Evolutionary conservation across 345 rosid species (phyloP).

Genomic region (Gossypium sturtianum): DNA sequence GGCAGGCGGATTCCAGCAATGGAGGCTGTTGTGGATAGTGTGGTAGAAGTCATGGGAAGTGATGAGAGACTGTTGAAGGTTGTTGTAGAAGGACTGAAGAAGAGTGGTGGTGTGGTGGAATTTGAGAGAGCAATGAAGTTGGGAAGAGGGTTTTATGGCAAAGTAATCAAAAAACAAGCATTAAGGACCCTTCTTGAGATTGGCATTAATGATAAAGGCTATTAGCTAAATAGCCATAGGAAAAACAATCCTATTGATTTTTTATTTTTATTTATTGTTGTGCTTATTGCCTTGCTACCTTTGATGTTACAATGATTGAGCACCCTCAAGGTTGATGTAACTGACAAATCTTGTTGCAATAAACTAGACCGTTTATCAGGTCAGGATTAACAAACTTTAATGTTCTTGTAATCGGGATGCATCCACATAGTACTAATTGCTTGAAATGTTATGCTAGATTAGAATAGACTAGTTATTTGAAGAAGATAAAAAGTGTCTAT

Average conservation of each 20-base stretch:
- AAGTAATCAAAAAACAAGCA: slow-evolving; percentile 67
- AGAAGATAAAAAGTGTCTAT: no score
- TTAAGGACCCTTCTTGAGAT: slow-evolving; percentile 51
- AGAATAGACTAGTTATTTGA: no score
- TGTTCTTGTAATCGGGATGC: not conserved
- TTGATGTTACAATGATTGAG: not conserved
- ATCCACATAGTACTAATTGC: no score
- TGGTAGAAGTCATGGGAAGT: slow-evolving; percentile 51
- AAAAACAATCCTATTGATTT: not conserved
- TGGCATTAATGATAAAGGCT: slow-evolving; percentile 13
- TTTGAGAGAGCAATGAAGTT: slow-evolving; percentile 47
- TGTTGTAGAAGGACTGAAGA: slow-evolving; percentile 38
- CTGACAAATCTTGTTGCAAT: slow-evolving; percentile 1
- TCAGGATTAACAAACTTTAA: not conserved
- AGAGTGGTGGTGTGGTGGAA: slow-evolving; percentile 27
- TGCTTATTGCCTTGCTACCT: not conserved
- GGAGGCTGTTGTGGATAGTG: slow-evolving; percentile 60
- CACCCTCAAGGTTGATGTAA: slow-evolving; percentile 1
- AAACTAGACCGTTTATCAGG: not conserved
- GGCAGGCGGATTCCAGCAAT: slow-evolving; percentile 56
- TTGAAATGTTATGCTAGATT: not conserved
- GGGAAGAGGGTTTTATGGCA: slow-evolving; percentile 70
- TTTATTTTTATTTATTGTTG: not conserved
- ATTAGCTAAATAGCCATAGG: not conserved
- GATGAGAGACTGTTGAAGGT: slow-evolving; percentile 63